A percentile compares a stretch with the other conserved stretches of the same genome.
Conservation (phyloP, 345 rosid species). For the Punica granatum region DNA sequence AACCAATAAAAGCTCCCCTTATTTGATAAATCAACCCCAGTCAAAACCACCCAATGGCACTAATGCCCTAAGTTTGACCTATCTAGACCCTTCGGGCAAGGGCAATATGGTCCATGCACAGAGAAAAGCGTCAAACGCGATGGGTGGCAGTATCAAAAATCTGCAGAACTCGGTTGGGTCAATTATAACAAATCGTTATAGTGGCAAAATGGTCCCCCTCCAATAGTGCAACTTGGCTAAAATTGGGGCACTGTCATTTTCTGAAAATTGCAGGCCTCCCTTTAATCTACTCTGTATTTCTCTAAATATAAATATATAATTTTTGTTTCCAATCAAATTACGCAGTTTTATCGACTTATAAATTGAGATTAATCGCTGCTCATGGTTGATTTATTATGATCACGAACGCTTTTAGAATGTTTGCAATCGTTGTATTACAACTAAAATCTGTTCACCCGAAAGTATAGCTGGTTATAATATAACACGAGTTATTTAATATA, state of each 20-base stretch:
- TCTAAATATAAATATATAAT: not conserved
- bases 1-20: not conserved
- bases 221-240: not conserved
- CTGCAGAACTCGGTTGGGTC: not conserved
- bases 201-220: conserved; percentile 1
- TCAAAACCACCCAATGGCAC: not conserved
- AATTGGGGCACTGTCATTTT: not conserved
- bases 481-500: too few species aligned
- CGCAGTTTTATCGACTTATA: not conserved
- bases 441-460: too few species aligned
- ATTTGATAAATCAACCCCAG: not conserved
- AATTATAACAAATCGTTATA: not conserved
- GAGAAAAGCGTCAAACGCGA: not conserved
- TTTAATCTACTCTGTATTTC: not conserved
- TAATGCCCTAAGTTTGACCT: not conserved
- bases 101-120: not conserved
- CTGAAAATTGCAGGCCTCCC: not conserved
- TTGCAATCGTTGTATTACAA: too few species aligned
- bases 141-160: not conserved
- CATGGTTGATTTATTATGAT: too few species aligned
- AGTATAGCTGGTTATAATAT: too few species aligned
- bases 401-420: too few species aligned
- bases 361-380: too few species aligned
- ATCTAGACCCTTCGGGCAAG: not conserved
- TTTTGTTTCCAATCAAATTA: too few species aligned